Conservation (phyloP, 495 filamentous ascomycete species). For the Parmelia sp. region DNA sequence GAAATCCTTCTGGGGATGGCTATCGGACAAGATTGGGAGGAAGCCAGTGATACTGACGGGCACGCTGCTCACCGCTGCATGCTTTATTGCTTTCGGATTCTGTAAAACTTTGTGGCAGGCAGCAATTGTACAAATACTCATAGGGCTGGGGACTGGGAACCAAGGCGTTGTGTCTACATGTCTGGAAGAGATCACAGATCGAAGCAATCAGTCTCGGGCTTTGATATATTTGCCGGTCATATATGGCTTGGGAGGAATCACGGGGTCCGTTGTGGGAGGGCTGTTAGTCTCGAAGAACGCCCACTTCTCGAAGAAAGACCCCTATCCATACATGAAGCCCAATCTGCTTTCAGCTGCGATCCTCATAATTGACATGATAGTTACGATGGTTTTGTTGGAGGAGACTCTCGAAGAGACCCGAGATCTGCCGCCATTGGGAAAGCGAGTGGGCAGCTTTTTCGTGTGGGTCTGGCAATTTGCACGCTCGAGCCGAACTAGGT, state of each 20-base stretch:
- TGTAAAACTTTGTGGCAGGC: slow-evolving; percentile 77
- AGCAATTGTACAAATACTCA: slow-evolving; percentile 73
- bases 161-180: slow-evolving; percentile 82
- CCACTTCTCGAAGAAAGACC: slow-evolving; percentile 43
- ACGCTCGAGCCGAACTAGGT: slow-evolving; percentile 53
- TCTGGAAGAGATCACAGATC: slow-evolving; percentile 89
- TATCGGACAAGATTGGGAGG: slow-evolving; percentile 82
- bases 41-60: slow-evolving; percentile 90
- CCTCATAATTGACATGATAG: slow-evolving; percentile 62
- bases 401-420: slow-evolving; percentile 78
- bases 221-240: slow-evolving; percentile 91
- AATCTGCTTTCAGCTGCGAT: slow-evolving; percentile 70
- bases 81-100: slow-evolving; percentile 84
- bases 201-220: slow-evolving; percentile 83
- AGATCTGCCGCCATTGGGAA: slow-evolving; percentile 53
- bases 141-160: slow-evolving; percentile 93
- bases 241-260: slow-evolving; percentile 89
- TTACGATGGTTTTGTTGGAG: slow-evolving; percentile 71
- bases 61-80: slow-evolving; percentile 69
- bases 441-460: slow-evolving; percentile 55
- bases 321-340: slow-evolving; percentile 78
- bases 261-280: slow-evolving; percentile 85
- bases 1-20: slow-evolving; percentile 90
- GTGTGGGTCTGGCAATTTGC: slow-evolving; percentile 70
- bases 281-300: slow-evolving; percentile 58